Evolutionary conservation across 345 rosid genomes (phyloP), one percentile per base, ranked within the genome.

Genomic region (Gossypium arboreum): DNA sequence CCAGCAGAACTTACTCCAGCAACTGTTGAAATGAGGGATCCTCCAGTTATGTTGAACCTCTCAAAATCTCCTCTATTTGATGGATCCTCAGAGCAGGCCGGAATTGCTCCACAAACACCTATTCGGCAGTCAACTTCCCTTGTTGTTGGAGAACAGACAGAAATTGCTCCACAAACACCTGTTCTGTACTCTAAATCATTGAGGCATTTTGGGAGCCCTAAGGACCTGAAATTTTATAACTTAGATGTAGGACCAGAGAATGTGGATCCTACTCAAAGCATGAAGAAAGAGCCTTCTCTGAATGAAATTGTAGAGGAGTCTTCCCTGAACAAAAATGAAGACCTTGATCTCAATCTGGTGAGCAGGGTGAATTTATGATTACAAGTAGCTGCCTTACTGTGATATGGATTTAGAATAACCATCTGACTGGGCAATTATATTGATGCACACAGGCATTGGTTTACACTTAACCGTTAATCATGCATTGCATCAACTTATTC

Each of bases 131-230:
- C 85, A 22, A 71, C 78, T 76, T 74, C 56, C 22, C 10, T 45
- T 20, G 75, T 43, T 68, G 76, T 69, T 18, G 58, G 25, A 34
- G 85, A 81, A 59, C 81, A 77, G 81, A 74, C 68, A 39, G 82
- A 81, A 77, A 83, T 92, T 66, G 94, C 94, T 71, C 94, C 95
- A 29, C 89, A 85, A 68, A 92, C 95, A 27, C 98, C 97, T 0
- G 78, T 81, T 75, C 83, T 45, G 74, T 76, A 60, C 25, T 79
- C 86, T 56, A 72, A 75, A 59, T 77, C 84, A 16, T 48, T 50
- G 78, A 87, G 90, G 61, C 76, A 79, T 43, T 86, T 76, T 61
- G 78, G 79, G 73, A 84, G 84, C 75, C 86, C 75, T 41, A 87
- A 73, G 72, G 74, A 84, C 74, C 81, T 74, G 78, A 84, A 55